Conservation (phyloP, 1,284 basidiomycete species). For the Heliocybe sulcata region DNA sequence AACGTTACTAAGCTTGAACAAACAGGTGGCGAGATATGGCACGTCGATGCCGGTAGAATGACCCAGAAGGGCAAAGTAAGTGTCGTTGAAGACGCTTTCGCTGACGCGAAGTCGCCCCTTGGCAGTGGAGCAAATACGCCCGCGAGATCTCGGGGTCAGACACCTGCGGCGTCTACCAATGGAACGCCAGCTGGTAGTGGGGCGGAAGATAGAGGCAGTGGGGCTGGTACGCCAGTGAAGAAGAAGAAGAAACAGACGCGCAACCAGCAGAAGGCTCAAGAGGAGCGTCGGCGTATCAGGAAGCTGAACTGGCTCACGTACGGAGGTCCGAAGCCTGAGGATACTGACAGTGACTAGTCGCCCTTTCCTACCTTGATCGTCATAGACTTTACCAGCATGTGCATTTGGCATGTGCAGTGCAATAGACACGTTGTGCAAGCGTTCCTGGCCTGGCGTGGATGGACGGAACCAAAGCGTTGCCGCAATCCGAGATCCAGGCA, state of each 20-base stretch:
- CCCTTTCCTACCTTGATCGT: not conserved
- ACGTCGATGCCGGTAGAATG: slow-evolving; percentile 75
- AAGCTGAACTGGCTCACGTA: slow-evolving; percentile 82
- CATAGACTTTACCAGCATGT: not conserved
- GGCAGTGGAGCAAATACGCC: slow-evolving; percentile 70
- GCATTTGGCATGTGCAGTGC: not conserved
- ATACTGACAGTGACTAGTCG: slow-evolving; percentile 61
- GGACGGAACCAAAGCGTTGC: not conserved
- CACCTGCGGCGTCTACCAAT: slow-evolving; percentile 53
- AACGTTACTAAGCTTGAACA: slow-evolving; percentile 6
- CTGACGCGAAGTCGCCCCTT: slow-evolving; percentile 54
- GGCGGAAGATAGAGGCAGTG: slow-evolving; percentile 46
- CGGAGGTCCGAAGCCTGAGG: slow-evolving; percentile 76
- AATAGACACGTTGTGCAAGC: not conserved
- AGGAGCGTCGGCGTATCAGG: slow-evolving; percentile 72
- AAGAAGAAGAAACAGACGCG: slow-evolving; percentile 92
- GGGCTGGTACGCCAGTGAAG: slow-evolving; percentile 37
- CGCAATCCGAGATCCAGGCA: not conserved
- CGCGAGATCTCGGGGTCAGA: slow-evolving; percentile 52
- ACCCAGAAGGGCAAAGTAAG: slow-evolving; percentile 85
- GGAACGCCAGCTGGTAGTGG: slow-evolving; percentile 71
- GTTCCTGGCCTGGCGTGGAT: not conserved
- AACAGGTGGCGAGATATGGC: slow-evolving; percentile 76
- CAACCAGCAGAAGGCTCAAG: slow-evolving; percentile 85
- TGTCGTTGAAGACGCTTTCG: slow-evolving; percentile 73